phyloP scores from a whole-genome alignment of 225 moss, liverwort and hornwort species.

The Climacium dendroides region DNA sequence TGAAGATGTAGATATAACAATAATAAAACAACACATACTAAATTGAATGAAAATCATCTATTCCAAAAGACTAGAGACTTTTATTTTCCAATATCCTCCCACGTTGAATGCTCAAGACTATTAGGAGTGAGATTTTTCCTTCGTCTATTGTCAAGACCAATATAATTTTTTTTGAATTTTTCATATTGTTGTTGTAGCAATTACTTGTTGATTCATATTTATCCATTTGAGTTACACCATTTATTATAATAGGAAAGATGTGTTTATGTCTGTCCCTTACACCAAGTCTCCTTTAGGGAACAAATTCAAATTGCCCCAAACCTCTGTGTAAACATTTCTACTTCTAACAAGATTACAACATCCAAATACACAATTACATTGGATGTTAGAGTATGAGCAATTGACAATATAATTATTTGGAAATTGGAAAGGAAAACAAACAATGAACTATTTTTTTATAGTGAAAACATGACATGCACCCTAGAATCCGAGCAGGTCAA shows the following conservation, averaged over 20 bases:
- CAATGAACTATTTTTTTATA: background rate
- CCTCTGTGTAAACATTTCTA: fast-evolving
- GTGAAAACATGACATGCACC: fast-evolving
- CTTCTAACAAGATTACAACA: background rate
- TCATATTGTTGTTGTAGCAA: background rate
- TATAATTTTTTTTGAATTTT: background rate
- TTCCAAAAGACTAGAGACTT: background rate
- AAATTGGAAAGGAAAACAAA: background rate
- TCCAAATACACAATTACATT: background rate
- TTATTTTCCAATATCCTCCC: fast-evolving
- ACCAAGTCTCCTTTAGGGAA: fast-evolving
- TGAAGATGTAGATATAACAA: background rate
- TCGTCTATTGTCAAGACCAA: background rate
- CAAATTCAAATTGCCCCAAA: no score
- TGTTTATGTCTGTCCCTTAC: fast-evolving
- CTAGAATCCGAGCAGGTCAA: background rate
- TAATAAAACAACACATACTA: background rate
- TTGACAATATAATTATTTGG: no score
- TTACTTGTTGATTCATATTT: background rate
- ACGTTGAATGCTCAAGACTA: fast-evolving
- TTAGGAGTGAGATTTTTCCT: background rate
- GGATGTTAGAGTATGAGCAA: background rate
- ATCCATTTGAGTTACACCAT: background rate
- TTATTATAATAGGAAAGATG: background rate
- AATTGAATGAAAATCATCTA: background rate